Evolutionary conservation across 2,329 filamentous ascomycete species (phyloP), one percentile per base, ranked within the genome.

Genomic region (Xylaria multiplex): DNA sequence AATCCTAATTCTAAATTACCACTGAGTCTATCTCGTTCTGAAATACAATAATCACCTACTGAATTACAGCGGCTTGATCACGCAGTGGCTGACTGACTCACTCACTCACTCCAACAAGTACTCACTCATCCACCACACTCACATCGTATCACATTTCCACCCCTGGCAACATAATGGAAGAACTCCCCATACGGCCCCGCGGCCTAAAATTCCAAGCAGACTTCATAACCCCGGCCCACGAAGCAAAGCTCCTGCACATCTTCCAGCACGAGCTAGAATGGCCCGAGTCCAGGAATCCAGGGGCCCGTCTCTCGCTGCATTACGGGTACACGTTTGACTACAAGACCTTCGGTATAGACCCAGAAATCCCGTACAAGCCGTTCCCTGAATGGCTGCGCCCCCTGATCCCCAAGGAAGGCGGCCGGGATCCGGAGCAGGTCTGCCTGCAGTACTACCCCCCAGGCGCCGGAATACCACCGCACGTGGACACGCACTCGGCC

Each of bases 401-500:
- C 0, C 76, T 87, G 1, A 77, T 87, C 3, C 82, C 85, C 0
- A 83, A 2, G 1, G 45, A 32, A 11, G 46, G 24, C 8, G 50
- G 19, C 1, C 78, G 82, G 0, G 79, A 78, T 0, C 85, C 85
- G 0, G 85, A 87, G 58, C 86, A 88, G 72, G 85, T 88, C 69
- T 88, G 85, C 69, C 77, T 74, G 43, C 86, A 88, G 75, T 83
- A 87, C 72, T 89, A 89, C 71, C 84, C 86, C 0, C 86, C 86
- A 0, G 86, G 86, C 6, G 79, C 83, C 0, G 86, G 86, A 1
- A 89, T 89, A 69, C 86, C 86, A 9, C 86, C 86, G 0, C 86
- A 89, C 70, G 86, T 86, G 59, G 86, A 89, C 75, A 86, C 86
- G 2, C 86, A 88, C 74, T 79, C 77, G 56, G 76, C 80, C 8